Percentiles rank a stretch among this genome's conserved stretches.
phyloP scores from a whole-genome alignment of 2,329 filamentous ascomycete species.

The Pyrenochaeta sp. region DNA sequence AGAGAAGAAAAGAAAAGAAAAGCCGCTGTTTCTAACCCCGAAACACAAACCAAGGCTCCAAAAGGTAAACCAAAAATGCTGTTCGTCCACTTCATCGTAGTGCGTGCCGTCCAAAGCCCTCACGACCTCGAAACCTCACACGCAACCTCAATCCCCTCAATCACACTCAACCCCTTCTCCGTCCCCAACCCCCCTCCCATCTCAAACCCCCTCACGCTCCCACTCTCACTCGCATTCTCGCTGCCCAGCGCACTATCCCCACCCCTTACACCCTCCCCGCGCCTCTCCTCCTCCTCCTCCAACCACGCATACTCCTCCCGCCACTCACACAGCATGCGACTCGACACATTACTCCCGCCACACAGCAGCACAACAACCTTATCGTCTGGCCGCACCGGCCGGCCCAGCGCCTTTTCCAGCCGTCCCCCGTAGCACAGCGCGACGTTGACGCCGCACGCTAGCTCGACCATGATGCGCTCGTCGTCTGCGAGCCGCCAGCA shows the following conservation, averaged over 20 bases:
- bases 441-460: constrained; percentile 82
- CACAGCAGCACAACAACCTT: constrained; percentile 87
- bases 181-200: constrained; percentile 8
- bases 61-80: no score
- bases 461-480: constrained; percentile 80
- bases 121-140: constrained; percentile 12
- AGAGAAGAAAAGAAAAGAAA: constrained; percentile 1
- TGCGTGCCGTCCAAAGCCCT: no score
- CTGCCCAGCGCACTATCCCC: constrained; percentile 26
- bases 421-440: constrained; percentile 71
- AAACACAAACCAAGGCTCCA: neutral
- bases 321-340: constrained; percentile 60
- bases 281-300: constrained; percentile 22
- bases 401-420: constrained; percentile 66
- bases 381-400: constrained; percentile 68
- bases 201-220: constrained; percentile 14
- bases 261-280: constrained; percentile 18
- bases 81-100: no score
- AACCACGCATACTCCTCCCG: constrained; percentile 49
- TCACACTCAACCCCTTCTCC: constrained; percentile 15
- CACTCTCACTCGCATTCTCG: constrained; percentile 15
- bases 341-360: constrained; percentile 66
- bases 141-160: constrained; percentile 20
- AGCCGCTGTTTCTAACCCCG: neutral
- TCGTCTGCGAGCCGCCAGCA: constrained; percentile 82